A percentile compares a stretch with the other conserved stretches of the same genome.
Evolutionary conservation across 192 early-diverging fungal species (phyloP).

Genomic region (Coemansia sp.): DNA sequence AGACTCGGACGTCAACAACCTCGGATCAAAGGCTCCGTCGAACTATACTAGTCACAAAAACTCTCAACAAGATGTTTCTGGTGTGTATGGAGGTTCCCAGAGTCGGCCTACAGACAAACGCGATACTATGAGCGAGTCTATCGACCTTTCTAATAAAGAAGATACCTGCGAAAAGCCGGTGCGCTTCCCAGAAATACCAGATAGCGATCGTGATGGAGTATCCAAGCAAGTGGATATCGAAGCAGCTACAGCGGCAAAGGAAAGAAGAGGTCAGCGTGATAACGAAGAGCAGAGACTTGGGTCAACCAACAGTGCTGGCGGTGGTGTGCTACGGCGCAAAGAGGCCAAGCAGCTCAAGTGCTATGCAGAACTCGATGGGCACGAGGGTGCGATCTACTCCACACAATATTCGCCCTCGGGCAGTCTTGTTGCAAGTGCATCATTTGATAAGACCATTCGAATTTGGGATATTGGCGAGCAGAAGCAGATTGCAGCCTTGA

Average conservation of each 20-base stretch:
- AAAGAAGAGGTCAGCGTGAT: constrained; percentile 29
- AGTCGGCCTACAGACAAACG: not conserved
- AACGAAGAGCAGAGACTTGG: constrained; percentile 32
- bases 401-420: constrained; percentile 85
- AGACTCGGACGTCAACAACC: not conserved
- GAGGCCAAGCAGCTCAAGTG: constrained; percentile 52
- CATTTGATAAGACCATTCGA: constrained; percentile 91
- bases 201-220: constrained; percentile 15
- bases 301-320: constrained; percentile 4
- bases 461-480: constrained; percentile 77
- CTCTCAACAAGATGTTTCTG: not conserved
- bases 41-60: not conserved
- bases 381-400: constrained; percentile 87
- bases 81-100: constrained; percentile 1
- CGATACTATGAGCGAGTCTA: not conserved
- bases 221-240: constrained; percentile 21
- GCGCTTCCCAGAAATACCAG: constrained; percentile 5
- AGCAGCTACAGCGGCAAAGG: constrained; percentile 15
- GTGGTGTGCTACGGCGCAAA: constrained; percentile 34
- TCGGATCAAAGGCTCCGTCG: not conserved
- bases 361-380: constrained; percentile 65
- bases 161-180: not conserved
- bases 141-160: not conserved
- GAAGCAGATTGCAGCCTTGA: constrained; percentile 54
- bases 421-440: constrained; percentile 81